Percentiles rank a stretch among this genome's conserved stretches.
Conservation (phyloP, 441 rosid genomes). For the Francoa sonchifolia region DNA sequence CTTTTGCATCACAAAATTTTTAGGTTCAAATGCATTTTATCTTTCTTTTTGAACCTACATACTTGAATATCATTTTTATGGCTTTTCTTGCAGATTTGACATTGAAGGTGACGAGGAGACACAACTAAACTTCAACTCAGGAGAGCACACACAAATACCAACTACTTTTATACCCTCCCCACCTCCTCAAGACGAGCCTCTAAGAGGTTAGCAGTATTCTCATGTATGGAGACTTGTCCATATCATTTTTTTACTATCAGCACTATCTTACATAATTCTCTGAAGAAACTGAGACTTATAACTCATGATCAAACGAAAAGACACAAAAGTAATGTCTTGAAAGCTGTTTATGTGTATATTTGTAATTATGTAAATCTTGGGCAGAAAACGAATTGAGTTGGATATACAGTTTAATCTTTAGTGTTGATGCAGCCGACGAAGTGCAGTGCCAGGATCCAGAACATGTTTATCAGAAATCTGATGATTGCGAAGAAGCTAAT, state of each 20-base stretch:
- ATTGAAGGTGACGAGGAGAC: conserved; percentile 61
- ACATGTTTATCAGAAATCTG: conserved; percentile 19
- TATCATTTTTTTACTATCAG: no score
- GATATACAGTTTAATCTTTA: conserved; percentile 5
- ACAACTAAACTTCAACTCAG: conserved; percentile 37
- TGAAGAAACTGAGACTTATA: no score
- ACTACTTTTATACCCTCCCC: conserved; percentile 42
- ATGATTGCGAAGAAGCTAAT: conserved; percentile 25
- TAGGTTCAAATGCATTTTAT: not conserved
- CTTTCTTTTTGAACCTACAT: not conserved
- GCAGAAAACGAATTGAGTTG: no score
- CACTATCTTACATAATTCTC: no score
- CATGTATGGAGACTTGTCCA: no score
- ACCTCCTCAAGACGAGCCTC: conserved; percentile 31
- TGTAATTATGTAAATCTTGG: no score
- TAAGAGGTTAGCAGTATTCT: conserved; percentile 35
- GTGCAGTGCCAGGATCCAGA: conserved; percentile 31
- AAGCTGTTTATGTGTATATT: no score
- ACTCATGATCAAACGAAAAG: no score
- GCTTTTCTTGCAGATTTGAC: conserved; percentile 90
- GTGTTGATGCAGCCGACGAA: conserved; percentile 28
- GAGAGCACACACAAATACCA: conserved; percentile 39
- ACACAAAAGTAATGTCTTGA: no score
- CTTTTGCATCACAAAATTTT: conserved; percentile 1
- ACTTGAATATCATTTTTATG: not conserved